Evolutionary conservation across 2,329 filamentous ascomycete genomes (phyloP), one percentile per base, ranked within the genome.

Genomic region (Rugonectria rugulosa): DNA sequence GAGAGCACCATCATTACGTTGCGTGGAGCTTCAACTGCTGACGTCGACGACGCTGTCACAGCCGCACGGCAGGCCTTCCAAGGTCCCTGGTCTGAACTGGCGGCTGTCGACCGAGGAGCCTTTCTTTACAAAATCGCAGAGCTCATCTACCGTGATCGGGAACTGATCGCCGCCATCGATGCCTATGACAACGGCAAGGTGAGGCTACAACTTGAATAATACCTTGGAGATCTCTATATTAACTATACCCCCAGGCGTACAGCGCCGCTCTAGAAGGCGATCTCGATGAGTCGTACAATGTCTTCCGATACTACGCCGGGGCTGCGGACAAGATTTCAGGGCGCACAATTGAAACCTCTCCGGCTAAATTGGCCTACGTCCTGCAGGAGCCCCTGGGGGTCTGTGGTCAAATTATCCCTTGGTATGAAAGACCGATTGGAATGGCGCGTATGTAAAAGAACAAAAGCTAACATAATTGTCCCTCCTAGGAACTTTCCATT

Each of bases 321-420:
- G 89, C 82, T 68, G 85, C 87, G 17, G 88, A 90, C 72, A 90
- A 90, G 74, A 83, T 89, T 50, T 82, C 84, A 37, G 88, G 88
- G 12, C 82, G 87, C 65, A 87, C 87, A 6, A 89, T 90, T 61
- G 84, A 86, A 61, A 88, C 86, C 1, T 82, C 80, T 1, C 78
- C 81, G 2, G 75, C 77, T 2, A 90, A 89, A 65, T 79, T 90
- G 44, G 86, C 87, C 8, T 90, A 90, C 62, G 88, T 86, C 0
- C 77, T 89, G 11, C 81, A 85, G 34, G 85, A 90, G 67, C 88
- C 88, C 2, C 73, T 90, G 15, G 88, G 88, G 21, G 88, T 91
- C 0, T 88, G 87, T 57, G 87, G 80, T 4, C 75, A 76, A 70
- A 89, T 89, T 45, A 89, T 89, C 44, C 85, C 87, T 7, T 90